Evolutionary conservation across 1,139 yeast species (phyloP).

Genomic region (Kurtzmaniella quercitrusa): DNA sequence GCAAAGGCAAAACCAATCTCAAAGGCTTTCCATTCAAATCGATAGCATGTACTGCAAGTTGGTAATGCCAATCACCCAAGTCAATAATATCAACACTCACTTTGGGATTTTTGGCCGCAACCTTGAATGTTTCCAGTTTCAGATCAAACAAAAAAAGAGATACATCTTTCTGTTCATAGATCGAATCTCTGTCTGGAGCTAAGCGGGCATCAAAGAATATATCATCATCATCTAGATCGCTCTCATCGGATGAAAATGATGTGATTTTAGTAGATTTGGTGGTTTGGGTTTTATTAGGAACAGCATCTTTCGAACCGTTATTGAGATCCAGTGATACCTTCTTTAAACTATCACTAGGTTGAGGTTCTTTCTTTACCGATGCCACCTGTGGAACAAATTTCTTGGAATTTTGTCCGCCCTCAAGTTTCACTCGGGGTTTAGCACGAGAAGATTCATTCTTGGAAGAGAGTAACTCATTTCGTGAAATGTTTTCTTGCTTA

Average conservation of each 20-base stretch:
- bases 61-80: constrained; percentile 49
- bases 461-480: too few species aligned
- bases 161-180: constrained; percentile 13
- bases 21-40: constrained; percentile 10
- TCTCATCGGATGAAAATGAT: constrained; percentile 9
- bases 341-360: too few species aligned
- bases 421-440: too few species aligned
- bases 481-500: too few species aligned
- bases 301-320: background rate
- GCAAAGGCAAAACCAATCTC: constrained; percentile 41
- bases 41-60: constrained; percentile 38
- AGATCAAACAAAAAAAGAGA: constrained; percentile 56
- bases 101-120: constrained; percentile 3
- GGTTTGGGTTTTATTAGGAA: background rate
- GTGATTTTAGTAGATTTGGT: background rate
- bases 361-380: too few species aligned
- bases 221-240: constrained; percentile 12
- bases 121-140: constrained; percentile 43
- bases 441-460: too few species aligned
- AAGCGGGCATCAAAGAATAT: constrained; percentile 17
- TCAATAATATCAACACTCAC: constrained; percentile 38
- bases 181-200: constrained; percentile 12
- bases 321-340: too few species aligned
- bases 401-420: too few species aligned
- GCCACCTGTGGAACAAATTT: too few species aligned